These are phyloP conservation scores for Sporothrix luriei DNA, from an alignment of 2,329 filamentous ascomycete genomes.

Conservation along the genomic window DNA sequence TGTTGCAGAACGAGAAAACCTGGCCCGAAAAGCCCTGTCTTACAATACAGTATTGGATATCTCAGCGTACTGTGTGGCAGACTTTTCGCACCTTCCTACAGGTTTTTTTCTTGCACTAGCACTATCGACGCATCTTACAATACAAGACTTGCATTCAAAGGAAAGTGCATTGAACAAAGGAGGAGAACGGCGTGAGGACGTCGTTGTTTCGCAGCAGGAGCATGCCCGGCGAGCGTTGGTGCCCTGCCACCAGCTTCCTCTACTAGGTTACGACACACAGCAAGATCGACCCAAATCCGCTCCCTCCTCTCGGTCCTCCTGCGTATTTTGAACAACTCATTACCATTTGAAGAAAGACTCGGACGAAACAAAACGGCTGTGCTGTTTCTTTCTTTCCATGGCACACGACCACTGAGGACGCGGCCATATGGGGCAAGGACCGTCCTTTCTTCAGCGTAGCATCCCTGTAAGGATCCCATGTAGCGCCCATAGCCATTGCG, in stretches of 20 bases:
- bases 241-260: background rate
- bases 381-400: background rate
- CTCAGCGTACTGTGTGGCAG: background rate
- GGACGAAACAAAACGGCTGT: background rate
- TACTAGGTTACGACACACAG: no score
- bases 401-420: background rate
- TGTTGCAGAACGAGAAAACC: background rate
- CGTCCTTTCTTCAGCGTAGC: background rate
- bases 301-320: constrained; percentile 8
- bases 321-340: background rate
- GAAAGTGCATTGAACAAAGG: background rate
- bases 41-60: background rate
- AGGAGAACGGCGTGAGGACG: background rate
- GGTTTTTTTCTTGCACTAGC: background rate
- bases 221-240: background rate
- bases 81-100: background rate
- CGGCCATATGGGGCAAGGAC: no score
- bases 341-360: no score
- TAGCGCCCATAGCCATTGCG: background rate
- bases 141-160: constrained; percentile 1
- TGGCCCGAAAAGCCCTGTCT: background rate
- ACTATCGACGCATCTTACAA: background rate
- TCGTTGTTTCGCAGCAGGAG: background rate
- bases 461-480: background rate
- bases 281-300: no score